phyloP scores from a whole-genome alignment of 768 basidiomycete species.

The Russula vinacea region DNA sequence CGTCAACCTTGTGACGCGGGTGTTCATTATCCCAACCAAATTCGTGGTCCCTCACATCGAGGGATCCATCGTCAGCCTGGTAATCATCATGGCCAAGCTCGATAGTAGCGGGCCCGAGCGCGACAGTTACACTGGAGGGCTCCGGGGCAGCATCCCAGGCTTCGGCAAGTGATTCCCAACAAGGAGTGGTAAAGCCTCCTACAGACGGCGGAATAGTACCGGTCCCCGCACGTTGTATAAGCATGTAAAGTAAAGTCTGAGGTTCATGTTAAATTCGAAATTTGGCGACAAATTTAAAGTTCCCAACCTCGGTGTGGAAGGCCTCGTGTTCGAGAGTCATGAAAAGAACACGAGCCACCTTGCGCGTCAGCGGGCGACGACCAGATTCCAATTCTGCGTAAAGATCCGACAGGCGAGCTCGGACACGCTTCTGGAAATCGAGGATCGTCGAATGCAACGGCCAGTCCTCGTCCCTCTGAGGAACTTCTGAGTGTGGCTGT shows the following conservation, averaged over 20 bases:
- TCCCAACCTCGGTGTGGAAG: conserved; percentile 69
- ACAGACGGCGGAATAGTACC: conserved; percentile 77
- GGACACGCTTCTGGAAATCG: conserved; percentile 73
- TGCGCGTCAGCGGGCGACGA: conserved; percentile 52
- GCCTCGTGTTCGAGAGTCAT: conserved; percentile 93
- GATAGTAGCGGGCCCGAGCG: conserved; percentile 57
- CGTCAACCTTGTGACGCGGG: conserved; percentile 57
- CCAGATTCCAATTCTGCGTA: conserved; percentile 68
- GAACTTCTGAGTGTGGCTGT: conserved; percentile 88
- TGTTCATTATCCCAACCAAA: conserved; percentile 97
- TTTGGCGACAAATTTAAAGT: neutral
- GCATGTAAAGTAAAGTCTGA: conserved; percentile 90
- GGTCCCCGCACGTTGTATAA: conserved; percentile 73
- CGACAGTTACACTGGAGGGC: conserved; percentile 46
- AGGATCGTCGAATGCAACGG: conserved; percentile 68
- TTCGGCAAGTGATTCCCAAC: conserved; percentile 57
- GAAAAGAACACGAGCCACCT: conserved; percentile 74
- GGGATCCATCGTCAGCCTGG: conserved; percentile 60
- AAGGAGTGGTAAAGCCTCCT: conserved; percentile 68
- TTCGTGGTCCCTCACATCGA: conserved; percentile 49
- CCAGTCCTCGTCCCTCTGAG: conserved; percentile 79
- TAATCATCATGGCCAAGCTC: conserved; percentile 78
- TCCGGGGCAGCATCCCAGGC: conserved; percentile 49
- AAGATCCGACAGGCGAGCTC: conserved; percentile 63
- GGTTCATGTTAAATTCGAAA: conserved; percentile 1